A percentile compares a stretch with the other conserved stretches of the same genome.
These are phyloP conservation scores for Rhynchospora breviuscula DNA, from an alignment of 176 grass and related monocot species.

Conservation along the genomic window DNA sequence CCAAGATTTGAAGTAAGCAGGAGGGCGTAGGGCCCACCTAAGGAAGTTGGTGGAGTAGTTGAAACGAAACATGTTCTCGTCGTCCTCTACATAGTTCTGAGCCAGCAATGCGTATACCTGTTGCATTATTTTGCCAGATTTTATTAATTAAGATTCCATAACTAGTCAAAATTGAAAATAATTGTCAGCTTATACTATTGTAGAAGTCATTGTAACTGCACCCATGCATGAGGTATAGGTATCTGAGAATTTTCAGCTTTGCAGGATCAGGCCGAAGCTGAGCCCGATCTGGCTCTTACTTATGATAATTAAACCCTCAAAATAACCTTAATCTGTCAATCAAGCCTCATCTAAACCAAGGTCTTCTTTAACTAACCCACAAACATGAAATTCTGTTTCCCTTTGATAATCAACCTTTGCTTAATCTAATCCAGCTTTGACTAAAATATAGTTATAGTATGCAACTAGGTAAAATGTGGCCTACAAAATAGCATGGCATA, in stretches of 20 bases:
- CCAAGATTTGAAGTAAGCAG: conserved; percentile 82
- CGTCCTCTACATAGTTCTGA: conserved; percentile 97
- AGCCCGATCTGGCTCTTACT: not conserved
- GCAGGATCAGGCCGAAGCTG: not conserved
- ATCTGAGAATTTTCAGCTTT: not conserved
- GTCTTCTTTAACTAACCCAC: not conserved
- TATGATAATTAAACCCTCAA: not conserved
- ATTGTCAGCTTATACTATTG: not conserved
- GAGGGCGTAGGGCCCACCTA: conserved; percentile 85
- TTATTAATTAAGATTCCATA: not conserved
- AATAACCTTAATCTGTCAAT: not conserved
- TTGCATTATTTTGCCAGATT: not conserved
- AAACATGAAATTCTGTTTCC: not conserved
- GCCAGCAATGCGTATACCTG: conserved; percentile 75
- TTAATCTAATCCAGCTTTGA: not conserved
- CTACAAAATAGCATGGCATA: not conserved
- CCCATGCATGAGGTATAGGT: not conserved
- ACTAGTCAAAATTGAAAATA: not conserved
- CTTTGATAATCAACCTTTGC: not conserved
- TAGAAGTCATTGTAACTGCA: not conserved
- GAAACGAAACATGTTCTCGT: conserved; percentile 99
- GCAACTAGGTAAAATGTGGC: not conserved
- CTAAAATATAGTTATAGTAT: not conserved
- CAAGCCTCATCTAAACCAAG: not conserved
- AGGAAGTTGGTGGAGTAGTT: conserved; percentile 95